Conservation (phyloP, 768 basidiomycete species). For the Pholiota conissans region DNA sequence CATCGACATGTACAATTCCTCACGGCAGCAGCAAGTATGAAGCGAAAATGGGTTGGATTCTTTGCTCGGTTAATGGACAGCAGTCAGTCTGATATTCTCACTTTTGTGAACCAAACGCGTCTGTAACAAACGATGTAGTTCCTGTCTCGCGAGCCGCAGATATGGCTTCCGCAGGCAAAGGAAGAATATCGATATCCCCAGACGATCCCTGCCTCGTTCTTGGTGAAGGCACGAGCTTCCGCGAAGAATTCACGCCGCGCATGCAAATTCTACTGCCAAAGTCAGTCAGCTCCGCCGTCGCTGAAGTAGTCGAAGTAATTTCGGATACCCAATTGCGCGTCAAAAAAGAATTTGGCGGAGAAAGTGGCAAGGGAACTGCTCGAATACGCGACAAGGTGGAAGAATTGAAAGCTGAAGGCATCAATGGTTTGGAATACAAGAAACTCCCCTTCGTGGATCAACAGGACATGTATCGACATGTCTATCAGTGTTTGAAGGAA, state of each 20-base stretch:
- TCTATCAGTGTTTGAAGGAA: constrained; percentile 82
- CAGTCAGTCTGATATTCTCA: constrained; percentile 51
- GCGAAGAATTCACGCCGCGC: constrained; percentile 65
- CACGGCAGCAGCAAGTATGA: constrained; percentile 87
- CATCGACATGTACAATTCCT: constrained; percentile 82
- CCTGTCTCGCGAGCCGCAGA: constrained; percentile 94
- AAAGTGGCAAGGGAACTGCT: constrained; percentile 70
- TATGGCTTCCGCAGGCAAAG: constrained; percentile 72
- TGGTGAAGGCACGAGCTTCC: constrained; percentile 82
- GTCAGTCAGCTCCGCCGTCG: constrained; percentile 69
- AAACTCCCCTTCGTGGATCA: constrained; percentile 89
- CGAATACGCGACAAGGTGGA: constrained; percentile 67
- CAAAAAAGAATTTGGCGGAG: constrained; percentile 86
- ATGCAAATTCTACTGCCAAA: constrained; percentile 91
- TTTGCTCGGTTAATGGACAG: constrained; percentile 83
- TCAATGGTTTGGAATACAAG: constrained; percentile 76
- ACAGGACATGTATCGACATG: constrained; percentile 90
- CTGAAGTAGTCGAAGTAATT: constrained; percentile 85
- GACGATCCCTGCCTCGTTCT: constrained; percentile 80
- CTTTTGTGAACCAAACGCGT: constrained; percentile 2
- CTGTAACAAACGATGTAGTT: constrained; percentile 49
- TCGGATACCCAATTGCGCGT: constrained; percentile 84
- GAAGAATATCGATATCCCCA: constrained; percentile 66
- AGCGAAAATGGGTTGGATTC: constrained; percentile 74
- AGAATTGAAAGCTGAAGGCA: constrained; percentile 56